Base-by-base conservation (phyloP, 257 asterid species). In the Solanum pinnatisectum region DNA sequence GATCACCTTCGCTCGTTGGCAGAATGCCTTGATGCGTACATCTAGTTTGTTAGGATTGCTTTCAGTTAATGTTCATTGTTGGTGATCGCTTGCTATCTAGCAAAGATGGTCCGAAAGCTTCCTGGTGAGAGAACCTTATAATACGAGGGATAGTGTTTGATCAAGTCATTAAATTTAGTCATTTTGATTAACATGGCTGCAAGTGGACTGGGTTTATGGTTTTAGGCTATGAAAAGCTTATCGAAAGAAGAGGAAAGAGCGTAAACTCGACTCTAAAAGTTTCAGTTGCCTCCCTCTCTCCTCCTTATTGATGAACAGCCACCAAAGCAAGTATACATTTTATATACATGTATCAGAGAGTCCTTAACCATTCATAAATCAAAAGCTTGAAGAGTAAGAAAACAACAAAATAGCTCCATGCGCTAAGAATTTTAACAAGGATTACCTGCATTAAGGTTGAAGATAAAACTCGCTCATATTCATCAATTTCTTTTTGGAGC, bases 401-500 rank as follows among this genome's bases (percentile, higher is more conserved):
- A 82, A 30, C 30, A 6, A 18, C 25, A 3, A 81, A 25, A 81
- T 18, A 30, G 42, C 20, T 81, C 11, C 68, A 46, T 81, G 67
- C 7, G 32, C 42, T 30, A 49, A 82, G 27, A 81, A 82, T 46
- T 18, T 44, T 30, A 72, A 86, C 73, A 86, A 23, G 74, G 85
- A 85, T 90, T 87, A 96, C 99, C 98, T 97, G 99, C 68, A 33
- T 87, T 84, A 88, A 86, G 87, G 92, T 96, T 67, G 98, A 96
- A 76, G 98, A 92, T 88, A 97, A 92, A 87, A 96, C 95, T 95
- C 96, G 96, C 88, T 93, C 94, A 60, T 97, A 96, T 91, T 97
- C 99, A 89, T 86, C 91, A 88, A 97, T 95, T 94, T 97, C 99
- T 90, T 95, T 97, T 89, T 88, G 92, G 63, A 97, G 98, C 99